Evolutionary conservation across 176 grass and related monocot species (phyloP).

Genomic region (Avena atlantica): DNA sequence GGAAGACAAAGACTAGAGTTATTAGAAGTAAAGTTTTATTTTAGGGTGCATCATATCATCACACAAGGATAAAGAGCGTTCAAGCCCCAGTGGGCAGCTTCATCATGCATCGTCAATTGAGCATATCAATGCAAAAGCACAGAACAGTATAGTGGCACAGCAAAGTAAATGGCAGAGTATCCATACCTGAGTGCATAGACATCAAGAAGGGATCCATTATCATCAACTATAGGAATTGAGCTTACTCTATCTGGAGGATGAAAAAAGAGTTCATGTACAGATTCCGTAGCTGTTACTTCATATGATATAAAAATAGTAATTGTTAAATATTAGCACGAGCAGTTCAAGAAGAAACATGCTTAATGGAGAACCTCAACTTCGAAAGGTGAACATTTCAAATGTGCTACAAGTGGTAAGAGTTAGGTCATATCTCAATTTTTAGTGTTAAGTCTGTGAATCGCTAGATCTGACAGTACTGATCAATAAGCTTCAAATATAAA

Average conservation of each 20-base stretch:
- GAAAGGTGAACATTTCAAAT: slow-evolving; percentile 37
- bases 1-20: neutral
- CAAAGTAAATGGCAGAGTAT: slow-evolving; percentile 34
- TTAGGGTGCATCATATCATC: slow-evolving; percentile 18
- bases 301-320: slow-evolving; percentile 25
- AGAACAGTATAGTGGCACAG: slow-evolving; percentile 6
- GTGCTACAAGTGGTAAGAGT: neutral
- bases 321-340: slow-evolving; percentile 30
- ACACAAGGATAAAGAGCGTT: neutral
- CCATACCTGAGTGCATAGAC: slow-evolving; percentile 68
- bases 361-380: neutral
- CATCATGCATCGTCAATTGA: slow-evolving; percentile 2
- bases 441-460: neutral
- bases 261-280: slow-evolving; percentile 19
- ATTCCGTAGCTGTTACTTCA: slow-evolving; percentile 14
- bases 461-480: slow-evolving; percentile 18
- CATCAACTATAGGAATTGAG: slow-evolving; percentile 71
- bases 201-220: slow-evolving; percentile 59
- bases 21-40: neutral
- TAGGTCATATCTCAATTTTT: slow-evolving; percentile 13
- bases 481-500: slow-evolving; percentile 11
- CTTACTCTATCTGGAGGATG: slow-evolving; percentile 56
- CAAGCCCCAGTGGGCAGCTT: neutral
- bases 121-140: slow-evolving; percentile 31
- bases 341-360: slow-evolving; percentile 37